Base-by-base conservation (phyloP, 257 asterid species). In the Nicotiana tomentosiformis region DNA sequence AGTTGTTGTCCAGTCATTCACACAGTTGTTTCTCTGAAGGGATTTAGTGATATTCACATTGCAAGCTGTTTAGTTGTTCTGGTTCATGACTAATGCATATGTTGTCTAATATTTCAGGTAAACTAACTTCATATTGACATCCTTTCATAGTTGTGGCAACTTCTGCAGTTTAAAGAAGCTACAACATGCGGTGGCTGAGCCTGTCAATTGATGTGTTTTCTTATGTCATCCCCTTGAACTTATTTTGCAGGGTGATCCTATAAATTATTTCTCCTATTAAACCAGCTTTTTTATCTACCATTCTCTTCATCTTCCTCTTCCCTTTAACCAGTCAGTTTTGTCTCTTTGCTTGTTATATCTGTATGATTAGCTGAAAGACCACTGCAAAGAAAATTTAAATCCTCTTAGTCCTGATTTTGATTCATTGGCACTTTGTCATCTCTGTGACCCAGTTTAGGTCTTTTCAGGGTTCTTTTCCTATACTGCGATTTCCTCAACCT, bases 191-290 rank as follows among this genome's bases (percentile, higher is more conserved):
- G 96, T 90, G 95, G 94, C 69, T 89, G 91, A 83, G 89, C 81
- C 87, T 90, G 66, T 90, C 93, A 30, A 89, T 91, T 85, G 92
- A 92, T 58, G 89, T 91, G 56, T 87, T 89, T 77, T 88, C 88
- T 66, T 83, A 77, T 61, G 92, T 91, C 85, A 89, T 92, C 85
- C 83, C 90, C 65, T 89, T 91, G 92, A 92, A 94, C 85, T 87
- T 94, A 77, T 94, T 87, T 84, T 92, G 97, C 89, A 89, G 93
- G 87, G 96, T 92, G 84, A 92, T 94, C 86, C 94, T 93, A 85
- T 93, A 92, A 91, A 86, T 78, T 57, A 33, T 51, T 74, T 74
- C 66, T 23, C 81, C 62, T 16, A 49, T 83, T 87, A 49, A 77
- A 53, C 83, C 65, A 66, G 58, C n/a, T 81, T 51, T 15, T 35